These are phyloP conservation scores for Fragosphaeria purpurea DNA, from an alignment of 2,329 filamentous ascomycete species.

Conservation along the genomic window DNA sequence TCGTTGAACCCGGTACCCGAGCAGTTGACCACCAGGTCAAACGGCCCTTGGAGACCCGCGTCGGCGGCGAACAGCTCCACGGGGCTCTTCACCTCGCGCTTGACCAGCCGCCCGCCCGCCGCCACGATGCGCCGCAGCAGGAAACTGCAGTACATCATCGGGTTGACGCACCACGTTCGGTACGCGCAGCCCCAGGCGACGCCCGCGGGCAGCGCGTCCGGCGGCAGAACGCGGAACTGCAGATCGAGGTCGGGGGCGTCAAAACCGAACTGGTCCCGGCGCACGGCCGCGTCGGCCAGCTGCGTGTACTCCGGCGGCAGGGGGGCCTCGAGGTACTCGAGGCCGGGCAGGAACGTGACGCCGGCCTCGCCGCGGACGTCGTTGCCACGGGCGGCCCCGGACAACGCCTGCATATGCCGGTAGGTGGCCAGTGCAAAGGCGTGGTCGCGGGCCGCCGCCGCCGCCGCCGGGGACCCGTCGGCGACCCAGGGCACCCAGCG, in stretches of 20 bases:
- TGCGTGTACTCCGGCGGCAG: conserved; percentile 24
- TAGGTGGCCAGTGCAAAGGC: conserved; percentile 32
- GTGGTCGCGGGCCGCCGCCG: conserved; percentile 29
- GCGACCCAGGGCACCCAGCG: conserved; percentile 35
- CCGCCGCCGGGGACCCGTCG: conserved; percentile 16
- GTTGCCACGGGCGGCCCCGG: conserved; percentile 11
- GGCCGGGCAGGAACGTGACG: conserved; percentile 36
- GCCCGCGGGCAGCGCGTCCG: conserved; percentile 26
- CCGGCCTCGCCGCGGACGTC: conserved; percentile 28
- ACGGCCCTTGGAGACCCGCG: conserved; percentile 6
- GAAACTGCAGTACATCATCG: conserved; percentile 43
- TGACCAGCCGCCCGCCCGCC: conserved; percentile 25
- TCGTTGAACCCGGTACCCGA: conserved; percentile 34
- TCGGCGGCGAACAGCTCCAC: conserved; percentile 28
- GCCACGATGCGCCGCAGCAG: conserved; percentile 31
- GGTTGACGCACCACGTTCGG: conserved; percentile 44
- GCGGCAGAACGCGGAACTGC: conserved; percentile 27
- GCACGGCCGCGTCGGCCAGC: conserved; percentile 19
- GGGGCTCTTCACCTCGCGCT: conserved; percentile 25
- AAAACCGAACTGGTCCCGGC: conserved; percentile 18
- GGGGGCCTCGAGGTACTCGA: conserved; percentile 43
- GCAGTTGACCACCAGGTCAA: conserved; percentile 33
- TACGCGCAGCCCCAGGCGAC: conserved; percentile 40
- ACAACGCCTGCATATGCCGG: conserved; percentile 26
- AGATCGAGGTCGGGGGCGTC: conserved; percentile 22